Percentiles rank a stretch among this genome's conserved stretches.
Conservation (phyloP, 2,329 filamentous ascomycete species). For the Sporothrix curviconia region DNA sequence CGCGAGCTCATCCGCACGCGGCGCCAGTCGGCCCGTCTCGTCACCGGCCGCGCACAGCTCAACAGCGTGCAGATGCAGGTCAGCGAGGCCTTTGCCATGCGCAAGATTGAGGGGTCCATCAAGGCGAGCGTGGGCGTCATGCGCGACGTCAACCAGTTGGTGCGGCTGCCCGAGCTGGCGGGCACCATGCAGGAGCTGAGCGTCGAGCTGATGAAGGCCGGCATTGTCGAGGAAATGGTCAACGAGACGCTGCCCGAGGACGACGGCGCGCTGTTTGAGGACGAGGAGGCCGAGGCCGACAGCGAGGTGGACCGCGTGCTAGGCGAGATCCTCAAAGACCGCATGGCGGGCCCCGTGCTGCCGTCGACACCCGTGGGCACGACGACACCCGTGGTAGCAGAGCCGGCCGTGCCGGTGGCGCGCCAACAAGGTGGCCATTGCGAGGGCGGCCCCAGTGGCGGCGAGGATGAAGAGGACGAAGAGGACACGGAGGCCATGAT, state of each 20-base stretch:
- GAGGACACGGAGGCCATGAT: slow-evolving; percentile 85
- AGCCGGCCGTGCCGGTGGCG: slow-evolving; percentile 18
- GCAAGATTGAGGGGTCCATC: slow-evolving; percentile 92
- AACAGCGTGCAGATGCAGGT: slow-evolving; percentile 95
- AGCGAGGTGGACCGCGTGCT: slow-evolving; percentile 88
- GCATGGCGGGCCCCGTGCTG: slow-evolving; percentile 52
- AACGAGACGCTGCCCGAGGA: slow-evolving; percentile 78
- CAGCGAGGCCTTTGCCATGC: slow-evolving; percentile 88
- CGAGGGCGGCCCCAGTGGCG: slow-evolving; percentile 41
- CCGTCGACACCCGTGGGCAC: slow-evolving; percentile 49
- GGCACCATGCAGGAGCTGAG: slow-evolving; percentile 84
- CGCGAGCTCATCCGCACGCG: slow-evolving; percentile 79
- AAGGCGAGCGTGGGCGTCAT: slow-evolving; percentile 83
- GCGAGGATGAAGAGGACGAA: slow-evolving; percentile 65
- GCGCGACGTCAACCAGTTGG: slow-evolving; percentile 87
- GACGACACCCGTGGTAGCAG: slow-evolving; percentile 42
- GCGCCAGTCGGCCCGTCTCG: slow-evolving; percentile 64
- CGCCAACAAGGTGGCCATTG: slow-evolving; percentile 40
- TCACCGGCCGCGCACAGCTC: slow-evolving; percentile 86
- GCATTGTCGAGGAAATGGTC: slow-evolving; percentile 97
- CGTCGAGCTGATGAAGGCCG: slow-evolving; percentile 84
- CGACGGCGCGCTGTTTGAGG: slow-evolving; percentile 57
- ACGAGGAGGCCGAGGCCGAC: slow-evolving; percentile 67
- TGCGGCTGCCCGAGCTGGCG: slow-evolving; percentile 77
- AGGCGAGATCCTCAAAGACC: slow-evolving; percentile 81